Conservation (phyloP, 352 stramenopile genomes). For the Phytophthora sp. region DNA sequence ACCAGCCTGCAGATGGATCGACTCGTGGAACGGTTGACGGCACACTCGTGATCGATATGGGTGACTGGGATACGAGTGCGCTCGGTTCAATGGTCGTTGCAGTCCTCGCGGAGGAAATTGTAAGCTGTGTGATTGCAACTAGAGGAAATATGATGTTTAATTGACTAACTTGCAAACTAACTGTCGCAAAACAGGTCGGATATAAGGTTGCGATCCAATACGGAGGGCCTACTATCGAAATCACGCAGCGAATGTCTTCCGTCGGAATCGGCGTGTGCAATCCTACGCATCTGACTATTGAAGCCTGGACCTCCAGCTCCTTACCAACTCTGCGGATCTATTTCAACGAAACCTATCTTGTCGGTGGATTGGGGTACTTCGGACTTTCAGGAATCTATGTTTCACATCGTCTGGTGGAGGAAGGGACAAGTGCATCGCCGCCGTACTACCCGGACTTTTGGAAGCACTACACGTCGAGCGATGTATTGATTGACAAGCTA, state of each 20-base stretch:
- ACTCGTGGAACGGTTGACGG: conserved; percentile 18
- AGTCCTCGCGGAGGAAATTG: conserved; percentile 54
- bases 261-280: conserved; percentile 41
- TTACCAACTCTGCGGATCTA: conserved; percentile 44
- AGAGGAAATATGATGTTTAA: too few species aligned
- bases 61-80: conserved; percentile 51
- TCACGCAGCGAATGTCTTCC: conserved; percentile 45
- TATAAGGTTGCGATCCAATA: conserved; percentile 39
- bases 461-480: conserved; percentile 49
- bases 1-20: conserved; percentile 11
- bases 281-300: conserved; percentile 61
- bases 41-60: conserved; percentile 36
- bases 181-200: conserved; percentile 31
- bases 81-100: conserved; percentile 43
- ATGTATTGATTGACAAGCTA: conserved; percentile 43
- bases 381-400: conserved; percentile 58
- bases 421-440: conserved; percentile 12
- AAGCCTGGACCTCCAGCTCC: conserved; percentile 53
- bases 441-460: conserved; percentile 52
- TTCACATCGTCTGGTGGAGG: conserved; percentile 35
- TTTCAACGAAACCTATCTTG: conserved; percentile 53
- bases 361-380: conserved; percentile 45
- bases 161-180: too few species aligned
- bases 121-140: conserved; percentile 3
- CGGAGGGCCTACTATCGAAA: not conserved